Percentiles rank a stretch among this genome's conserved stretches.
These are phyloP conservation scores for Chamaecrista fasciculata DNA, from an alignment of 306 rosid genomes.

Conservation along the genomic window DNA sequence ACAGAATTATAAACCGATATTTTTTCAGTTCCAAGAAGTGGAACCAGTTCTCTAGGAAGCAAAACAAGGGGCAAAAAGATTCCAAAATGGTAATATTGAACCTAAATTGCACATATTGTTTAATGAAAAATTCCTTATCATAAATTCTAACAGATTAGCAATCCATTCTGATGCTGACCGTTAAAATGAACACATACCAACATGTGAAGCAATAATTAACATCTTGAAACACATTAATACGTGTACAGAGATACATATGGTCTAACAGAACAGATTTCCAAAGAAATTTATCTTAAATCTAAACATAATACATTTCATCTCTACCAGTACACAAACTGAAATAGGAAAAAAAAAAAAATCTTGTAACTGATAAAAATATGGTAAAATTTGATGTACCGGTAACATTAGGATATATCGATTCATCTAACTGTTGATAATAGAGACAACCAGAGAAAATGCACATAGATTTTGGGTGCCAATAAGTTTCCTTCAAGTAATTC, in stretches of 20 bases:
- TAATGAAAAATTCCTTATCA: constrained; percentile 8
- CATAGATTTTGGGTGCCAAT: background rate
- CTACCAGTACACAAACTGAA: background rate
- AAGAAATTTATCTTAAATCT: background rate
- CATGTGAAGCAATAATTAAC: background rate
- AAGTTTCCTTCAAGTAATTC: background rate
- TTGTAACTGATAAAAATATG: background rate
- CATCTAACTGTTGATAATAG: background rate
- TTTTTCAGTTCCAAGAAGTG: constrained; percentile 22
- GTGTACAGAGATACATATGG: background rate
- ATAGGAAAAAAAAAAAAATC: background rate
- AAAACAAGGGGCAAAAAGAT: constrained; percentile 1
- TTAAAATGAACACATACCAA: background rate
- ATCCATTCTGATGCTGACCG: background rate
- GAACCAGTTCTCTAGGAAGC: background rate
- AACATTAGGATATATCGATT: background rate
- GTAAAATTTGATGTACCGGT: background rate
- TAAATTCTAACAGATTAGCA: constrained; percentile 3
- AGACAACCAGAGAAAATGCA: background rate
- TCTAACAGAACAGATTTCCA: background rate
- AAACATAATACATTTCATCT: background rate
- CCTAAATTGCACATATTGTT: constrained; percentile 1
- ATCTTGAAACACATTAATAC: background rate
- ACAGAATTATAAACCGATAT: constrained; percentile 18
- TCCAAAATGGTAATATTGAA: constrained; percentile 25